These are phyloP conservation scores for Zhuliangozyma parablackwelliae DNA, from an alignment of 1,139 yeast species.

Conservation along the genomic window DNA sequence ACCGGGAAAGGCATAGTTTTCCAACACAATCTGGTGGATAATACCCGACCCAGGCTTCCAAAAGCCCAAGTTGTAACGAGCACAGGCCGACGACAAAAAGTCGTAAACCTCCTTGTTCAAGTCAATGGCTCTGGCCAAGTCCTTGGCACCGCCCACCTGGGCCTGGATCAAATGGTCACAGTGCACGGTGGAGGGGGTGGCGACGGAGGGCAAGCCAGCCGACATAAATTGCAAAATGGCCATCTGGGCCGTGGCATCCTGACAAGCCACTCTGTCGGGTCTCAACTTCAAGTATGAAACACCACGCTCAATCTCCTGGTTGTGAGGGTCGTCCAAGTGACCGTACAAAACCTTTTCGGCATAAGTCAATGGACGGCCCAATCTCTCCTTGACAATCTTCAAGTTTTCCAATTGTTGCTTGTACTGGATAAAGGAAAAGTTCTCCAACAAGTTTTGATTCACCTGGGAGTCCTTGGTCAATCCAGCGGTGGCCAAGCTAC, in stretches of 20 bases:
- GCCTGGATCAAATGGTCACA: conserved; percentile 99
- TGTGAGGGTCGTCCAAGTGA: conserved; percentile 93
- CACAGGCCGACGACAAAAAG: conserved; percentile 89
- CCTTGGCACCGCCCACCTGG: conserved; percentile 89
- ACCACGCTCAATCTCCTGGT: conserved; percentile 94
- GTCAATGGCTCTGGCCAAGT: conserved; percentile 88
- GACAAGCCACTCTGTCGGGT: conserved; percentile 99
- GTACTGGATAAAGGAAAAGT: conserved; percentile 74
- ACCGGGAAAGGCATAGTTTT: conserved; percentile 98
- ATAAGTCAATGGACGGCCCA: conserved; percentile 91
- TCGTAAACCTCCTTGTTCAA: conserved; percentile 96
- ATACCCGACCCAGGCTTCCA: conserved; percentile 99
- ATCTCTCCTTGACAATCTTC: conserved; percentile 79
- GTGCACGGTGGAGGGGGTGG: conserved; percentile 96
- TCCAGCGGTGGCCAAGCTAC: conserved; percentile 74
- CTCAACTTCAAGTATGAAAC: conserved; percentile 92
- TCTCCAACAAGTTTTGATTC: conserved; percentile 85
- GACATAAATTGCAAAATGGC: conserved; percentile 98
- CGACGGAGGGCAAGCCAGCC: conserved; percentile 90
- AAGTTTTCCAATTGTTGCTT: conserved; percentile 79
- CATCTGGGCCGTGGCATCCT: conserved; percentile 99
- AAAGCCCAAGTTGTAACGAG: conserved; percentile 97
- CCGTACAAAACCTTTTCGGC: conserved; percentile 97
- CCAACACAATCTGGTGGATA: conserved; percentile 95
- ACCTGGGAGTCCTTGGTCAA: conserved; percentile 90